A percentile compares a stretch with the other conserved stretches of the same genome.
These are phyloP conservation scores for Syncephalis fuscata DNA, from an alignment of 371 early-diverging fungal genomes.

Conservation along the genomic window DNA sequence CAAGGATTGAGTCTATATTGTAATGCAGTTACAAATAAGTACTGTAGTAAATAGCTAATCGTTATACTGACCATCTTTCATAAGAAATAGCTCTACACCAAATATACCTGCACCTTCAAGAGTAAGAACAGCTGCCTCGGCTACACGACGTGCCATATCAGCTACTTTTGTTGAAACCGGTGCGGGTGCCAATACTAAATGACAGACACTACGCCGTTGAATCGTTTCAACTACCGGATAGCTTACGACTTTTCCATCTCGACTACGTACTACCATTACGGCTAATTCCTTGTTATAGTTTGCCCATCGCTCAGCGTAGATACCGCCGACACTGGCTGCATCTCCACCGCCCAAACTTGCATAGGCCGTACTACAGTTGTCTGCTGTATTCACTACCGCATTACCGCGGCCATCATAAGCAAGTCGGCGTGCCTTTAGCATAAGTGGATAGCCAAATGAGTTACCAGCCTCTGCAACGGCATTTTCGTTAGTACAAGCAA, in stretches of 20 bases:
- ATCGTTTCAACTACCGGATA: constrained; percentile 94
- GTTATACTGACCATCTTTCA: constrained; percentile 44
- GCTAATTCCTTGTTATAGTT: constrained; percentile 82
- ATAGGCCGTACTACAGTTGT: constrained; percentile 44
- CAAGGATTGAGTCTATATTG: constrained; percentile 36
- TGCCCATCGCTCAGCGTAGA: constrained; percentile 92
- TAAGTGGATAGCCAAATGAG: constrained; percentile 75
- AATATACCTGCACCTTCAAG: constrained; percentile 84
- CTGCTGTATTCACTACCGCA: constrained; percentile 42
- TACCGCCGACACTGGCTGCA: constrained; percentile 23
- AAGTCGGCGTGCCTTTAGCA: constrained; percentile 81
- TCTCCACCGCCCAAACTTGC: constrained; percentile 21
- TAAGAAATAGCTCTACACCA: constrained; percentile 92
- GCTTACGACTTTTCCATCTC: constrained; percentile 55
- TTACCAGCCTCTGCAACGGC: constrained; percentile 31
- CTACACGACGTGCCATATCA: constrained; percentile 52
- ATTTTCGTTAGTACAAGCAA: constrained; percentile 26
- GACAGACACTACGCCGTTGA: constrained; percentile 88
- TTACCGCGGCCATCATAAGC: constrained; percentile 97
- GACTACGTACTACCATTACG: constrained; percentile 83
- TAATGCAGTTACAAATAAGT: neutral
- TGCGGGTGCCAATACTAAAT: constrained; percentile 89
- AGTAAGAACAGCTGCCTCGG: constrained; percentile 60
- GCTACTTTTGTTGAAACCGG: constrained; percentile 42
- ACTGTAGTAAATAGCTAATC: constrained; percentile 1